These are phyloP conservation scores for Phytophthora cactorum DNA, from an alignment of 352 stramenopile species.

Conservation along the genomic window DNA sequence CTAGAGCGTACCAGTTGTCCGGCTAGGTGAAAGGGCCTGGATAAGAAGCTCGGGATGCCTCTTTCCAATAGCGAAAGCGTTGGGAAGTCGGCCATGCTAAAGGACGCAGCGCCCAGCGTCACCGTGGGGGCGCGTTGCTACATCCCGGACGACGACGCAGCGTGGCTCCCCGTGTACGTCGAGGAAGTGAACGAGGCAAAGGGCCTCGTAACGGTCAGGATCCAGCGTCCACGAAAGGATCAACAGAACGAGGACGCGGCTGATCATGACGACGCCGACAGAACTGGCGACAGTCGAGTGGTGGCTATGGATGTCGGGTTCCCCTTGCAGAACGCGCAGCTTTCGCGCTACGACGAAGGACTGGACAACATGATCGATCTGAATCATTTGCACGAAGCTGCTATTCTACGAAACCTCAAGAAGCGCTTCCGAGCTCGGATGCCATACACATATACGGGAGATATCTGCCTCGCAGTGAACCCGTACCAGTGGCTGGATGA, in stretches of 20 bases:
- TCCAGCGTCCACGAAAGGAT: slow-evolving; percentile 41
- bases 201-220: slow-evolving; percentile 46
- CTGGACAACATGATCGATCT: slow-evolving; percentile 86
- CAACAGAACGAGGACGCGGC: slow-evolving; percentile 33
- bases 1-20: slow-evolving; percentile 10
- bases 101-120: slow-evolving; percentile 41
- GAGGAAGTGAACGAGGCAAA: slow-evolving; percentile 62
- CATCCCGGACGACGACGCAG: slow-evolving; percentile 63
- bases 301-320: slow-evolving; percentile 54
- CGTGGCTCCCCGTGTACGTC: slow-evolving; percentile 80
- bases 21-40: neutral
- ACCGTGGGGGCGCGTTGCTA: slow-evolving; percentile 75
- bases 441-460: slow-evolving; percentile 96
- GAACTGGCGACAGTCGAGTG: slow-evolving; percentile 30
- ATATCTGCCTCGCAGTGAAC: slow-evolving; percentile 98
- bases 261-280: slow-evolving; percentile 31
- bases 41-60: slow-evolving; percentile 17
- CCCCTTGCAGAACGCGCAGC: slow-evolving; percentile 68
- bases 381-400: slow-evolving; percentile 90
- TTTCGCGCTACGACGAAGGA: slow-evolving; percentile 28
- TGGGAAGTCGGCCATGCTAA: slow-evolving; percentile 13
- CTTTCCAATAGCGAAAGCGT: slow-evolving; percentile 28
- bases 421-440: slow-evolving; percentile 74
- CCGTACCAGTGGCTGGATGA: slow-evolving; percentile 92
- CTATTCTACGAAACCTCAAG: slow-evolving; percentile 90